Percentiles rank a stretch among this genome's conserved stretches.
phyloP scores from a whole-genome alignment of 208 protist species.

The Trypanosoma brucei region DNA sequence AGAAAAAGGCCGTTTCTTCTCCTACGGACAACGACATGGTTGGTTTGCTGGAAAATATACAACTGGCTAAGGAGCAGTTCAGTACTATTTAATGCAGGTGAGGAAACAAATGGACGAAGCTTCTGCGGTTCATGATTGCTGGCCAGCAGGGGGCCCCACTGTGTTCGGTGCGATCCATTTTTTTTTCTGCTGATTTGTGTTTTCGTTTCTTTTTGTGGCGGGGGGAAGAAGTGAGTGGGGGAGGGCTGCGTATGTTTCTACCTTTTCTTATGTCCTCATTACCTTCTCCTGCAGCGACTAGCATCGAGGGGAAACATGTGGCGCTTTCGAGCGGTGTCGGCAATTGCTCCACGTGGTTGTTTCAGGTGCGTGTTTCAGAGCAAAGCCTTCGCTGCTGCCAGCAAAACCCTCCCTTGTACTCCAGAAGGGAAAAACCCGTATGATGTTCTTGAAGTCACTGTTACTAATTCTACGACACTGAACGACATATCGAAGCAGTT shows the following conservation, averaged over 20 bases:
- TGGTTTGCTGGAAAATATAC: constrained; percentile 76
- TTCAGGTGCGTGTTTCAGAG: constrained; percentile 69
- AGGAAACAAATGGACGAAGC: too few relatives aligned
- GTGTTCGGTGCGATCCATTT: too few relatives aligned
- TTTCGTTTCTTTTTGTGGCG: too few relatives aligned
- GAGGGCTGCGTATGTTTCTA: too few relatives aligned
- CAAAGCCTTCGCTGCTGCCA: constrained; percentile 69
- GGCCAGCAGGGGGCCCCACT: too few relatives aligned
- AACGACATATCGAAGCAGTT: constrained; percentile 88
- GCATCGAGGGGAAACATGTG: constrained; percentile 8
- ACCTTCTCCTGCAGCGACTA: too few relatives aligned
- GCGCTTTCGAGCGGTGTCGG: constrained; percentile 12
- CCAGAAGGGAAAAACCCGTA: constrained; percentile 86
- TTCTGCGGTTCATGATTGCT: too few relatives aligned
- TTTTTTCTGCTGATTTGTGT: too few relatives aligned
- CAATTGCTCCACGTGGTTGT: constrained; percentile 7
- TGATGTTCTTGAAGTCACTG: constrained; percentile 83
- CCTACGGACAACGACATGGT: constrained; percentile 65
- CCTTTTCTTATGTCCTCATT: too few relatives aligned
- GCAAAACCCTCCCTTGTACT: constrained; percentile 73
- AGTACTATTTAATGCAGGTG: constrained; percentile 15
- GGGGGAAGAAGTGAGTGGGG: too few relatives aligned
- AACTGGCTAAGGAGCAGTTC: constrained; percentile 66
- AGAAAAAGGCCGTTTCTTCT: constrained; percentile 20
- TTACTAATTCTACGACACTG: constrained; percentile 60